Base-by-base conservation (phyloP, 2,329 filamentous ascomycete species). In the Hawksworthiomyces lignivorus region DNA sequence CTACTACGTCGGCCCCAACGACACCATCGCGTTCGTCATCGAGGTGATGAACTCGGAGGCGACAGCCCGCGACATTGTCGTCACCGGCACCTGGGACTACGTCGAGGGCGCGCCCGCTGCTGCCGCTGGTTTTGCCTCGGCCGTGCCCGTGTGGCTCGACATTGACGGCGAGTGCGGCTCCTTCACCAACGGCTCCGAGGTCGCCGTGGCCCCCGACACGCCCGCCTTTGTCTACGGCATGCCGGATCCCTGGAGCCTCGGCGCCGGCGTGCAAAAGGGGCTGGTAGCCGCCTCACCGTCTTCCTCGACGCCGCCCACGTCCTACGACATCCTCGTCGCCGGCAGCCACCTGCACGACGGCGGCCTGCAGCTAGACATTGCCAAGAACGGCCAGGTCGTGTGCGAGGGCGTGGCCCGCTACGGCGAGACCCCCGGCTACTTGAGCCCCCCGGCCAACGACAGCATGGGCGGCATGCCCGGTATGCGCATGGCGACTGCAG, bases 81-180 rank as follows among this genome's bases (percentile, higher is more conserved):
- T 53, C 24, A 50, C 46, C 9, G 30, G 51, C 11, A 50, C 54
- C 20, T 52, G 47, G 43, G 51, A 55, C 29, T 56, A 45, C 29
- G 26, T 56, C 17, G 45, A 44, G 19, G 19, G 19, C 4, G 11
- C 21, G 7, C 7, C 33, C n/a, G 28, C 31, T 10, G 7, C 37
- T 4, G 26, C 47, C 4, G 27, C 35, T 2, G 44, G 27, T 3
- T 55, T 53, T 37, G 36, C 32, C 10, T 20, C 34, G 11, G 40
- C 43, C 11, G 47, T 33, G 7, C 48, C 52, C 22, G 19, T 54
- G 15, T 56, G 52, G 52, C 48, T 57, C 9, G 53, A 55, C 43
- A 41, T 56, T 11, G 48, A 49, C 39, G 54, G 53, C 24, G 12
- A 21, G 36, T 57, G 54, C 42, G 40, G 39, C 7, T n/a, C 31